phyloP scores from a whole-genome alignment of 371 early-diverging fungal genomes.

The Mucor piriformis region DNA sequence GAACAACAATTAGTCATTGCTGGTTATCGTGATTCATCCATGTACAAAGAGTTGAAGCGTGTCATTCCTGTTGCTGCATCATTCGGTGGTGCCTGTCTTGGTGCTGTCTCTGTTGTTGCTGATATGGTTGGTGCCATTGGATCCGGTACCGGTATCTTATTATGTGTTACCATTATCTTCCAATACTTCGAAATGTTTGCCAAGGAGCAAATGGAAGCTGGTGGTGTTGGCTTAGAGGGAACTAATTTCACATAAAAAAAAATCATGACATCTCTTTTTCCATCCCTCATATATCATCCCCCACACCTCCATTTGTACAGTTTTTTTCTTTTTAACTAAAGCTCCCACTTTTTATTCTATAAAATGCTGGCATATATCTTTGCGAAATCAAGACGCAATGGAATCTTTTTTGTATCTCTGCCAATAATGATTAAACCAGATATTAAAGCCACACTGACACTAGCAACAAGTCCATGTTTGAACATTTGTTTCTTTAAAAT shows the following conservation, averaged over 20 bases:
- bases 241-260: no score
- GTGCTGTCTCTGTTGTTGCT: constrained; percentile 95
- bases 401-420: constrained; percentile 41
- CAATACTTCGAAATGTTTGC: constrained; percentile 99
- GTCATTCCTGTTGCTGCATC: constrained; percentile 98
- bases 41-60: constrained; percentile 98
- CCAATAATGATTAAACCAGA: constrained; percentile 37
- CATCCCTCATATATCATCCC: no score
- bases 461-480: constrained; percentile 13
- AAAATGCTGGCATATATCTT: constrained; percentile 34
- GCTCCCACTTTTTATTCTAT: neutral
- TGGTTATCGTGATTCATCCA: constrained; percentile 93
- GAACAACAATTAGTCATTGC: constrained; percentile 98
- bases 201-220: constrained; percentile 87
- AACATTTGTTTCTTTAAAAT: constrained; percentile 45
- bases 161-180: constrained; percentile 99
- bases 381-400: constrained; percentile 44
- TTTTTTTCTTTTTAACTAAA: neutral
- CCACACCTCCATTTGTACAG: neutral
- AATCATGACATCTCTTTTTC: neutral
- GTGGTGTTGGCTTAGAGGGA: constrained; percentile 13
- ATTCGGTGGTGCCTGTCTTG: constrained; percentile 98
- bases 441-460: constrained; percentile 23
- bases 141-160: constrained; percentile 99
- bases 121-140: constrained; percentile 97